Evolutionary conservation across 495 filamentous ascomycete genomes (phyloP).

Genomic region (Daldinia grandis): DNA sequence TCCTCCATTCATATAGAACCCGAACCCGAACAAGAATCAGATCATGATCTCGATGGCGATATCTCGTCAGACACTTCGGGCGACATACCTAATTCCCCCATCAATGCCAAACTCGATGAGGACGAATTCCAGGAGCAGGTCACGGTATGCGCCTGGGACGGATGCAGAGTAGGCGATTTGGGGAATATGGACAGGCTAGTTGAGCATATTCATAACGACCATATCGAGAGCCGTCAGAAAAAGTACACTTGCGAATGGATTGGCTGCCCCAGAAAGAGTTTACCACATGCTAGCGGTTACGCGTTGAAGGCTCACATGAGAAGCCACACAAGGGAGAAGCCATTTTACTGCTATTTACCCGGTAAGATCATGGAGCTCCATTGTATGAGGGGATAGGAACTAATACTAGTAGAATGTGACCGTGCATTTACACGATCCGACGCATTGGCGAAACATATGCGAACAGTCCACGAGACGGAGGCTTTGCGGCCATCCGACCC

Average conservation of each 20-base stretch:
- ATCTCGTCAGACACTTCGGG: conserved; percentile 90
- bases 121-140: conserved; percentile 91
- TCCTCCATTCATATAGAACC: conserved; percentile 55
- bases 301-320: conserved; percentile 96
- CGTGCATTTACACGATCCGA: conserved; percentile 97
- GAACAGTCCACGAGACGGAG: conserved; percentile 97
- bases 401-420: conserved; percentile 79
- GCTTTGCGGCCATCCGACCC: conserved; percentile 87
- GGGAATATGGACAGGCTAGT: conserved; percentile 95
- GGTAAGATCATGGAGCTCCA: conserved; percentile 61
- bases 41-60: conserved; percentile 56
- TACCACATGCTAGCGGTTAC: conserved; percentile 93
- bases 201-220: conserved; percentile 89
- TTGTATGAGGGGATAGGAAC: not conserved
- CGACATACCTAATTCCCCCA: conserved; percentile 77
- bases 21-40: conserved; percentile 51
- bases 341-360: conserved; percentile 93
- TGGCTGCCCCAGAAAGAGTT: conserved; percentile 85
- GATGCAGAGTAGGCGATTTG: conserved; percentile 80
- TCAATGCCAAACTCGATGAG: conserved; percentile 70
- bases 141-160: conserved; percentile 88
- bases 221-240: conserved; percentile 78
- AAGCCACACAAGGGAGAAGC: conserved; percentile 97
- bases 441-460: conserved; percentile 97
- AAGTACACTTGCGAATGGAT: conserved; percentile 93